Evolutionary conservation across 139 green algal species (phyloP), one percentile per base, ranked within the genome.

Genomic region (Picochlorum sp.): DNA sequence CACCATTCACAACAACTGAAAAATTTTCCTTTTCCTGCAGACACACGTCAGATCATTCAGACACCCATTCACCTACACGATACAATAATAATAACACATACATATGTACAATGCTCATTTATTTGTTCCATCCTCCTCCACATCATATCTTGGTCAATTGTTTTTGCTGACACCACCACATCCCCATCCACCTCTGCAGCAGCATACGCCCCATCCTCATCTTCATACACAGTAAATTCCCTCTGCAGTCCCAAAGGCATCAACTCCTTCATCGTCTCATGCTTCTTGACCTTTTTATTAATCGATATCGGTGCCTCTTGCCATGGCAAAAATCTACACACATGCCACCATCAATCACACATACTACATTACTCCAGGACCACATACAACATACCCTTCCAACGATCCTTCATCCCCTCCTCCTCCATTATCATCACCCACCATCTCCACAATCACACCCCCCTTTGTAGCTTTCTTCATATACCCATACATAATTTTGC

Each of bases 51-150:
- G 45, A 18, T 9, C 16, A 2, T 2, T 7, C 16, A 54, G 47
- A 20, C 47, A 54, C 14, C 32, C 21, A 28, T 13, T 15, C 21
- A 26, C 13, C 20, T n/a, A 6, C 8, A 18, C 24, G 3, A 21
- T 23, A 18, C 10, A 61, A 14, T 24, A 38, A 16, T 18, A 28
- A 18, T 14, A 13, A 11, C 24, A 30, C 34, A 7, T 26, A 80
- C 74, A 23, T 73, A 49, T 6, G 20, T 30, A 24, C 71, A 81
- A 13, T 66, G 16, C 10, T 81, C 51, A 50, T 30, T 26, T n/a
- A 85, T 59, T 69, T 85, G 79, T 34, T 52, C n/a, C 2, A 67
- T 70, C 5, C 79, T 64, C 20, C 41, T 7, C 78, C 78, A 85
- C 2, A 80, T 14, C 23, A 79, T 26, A 9, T 82, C 63, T 26